A percentile compares a stretch with the other conserved stretches of the same genome.
These are phyloP conservation scores for Salix suchowensis DNA, from an alignment of 345 rosid genomes.

Conservation along the genomic window DNA sequence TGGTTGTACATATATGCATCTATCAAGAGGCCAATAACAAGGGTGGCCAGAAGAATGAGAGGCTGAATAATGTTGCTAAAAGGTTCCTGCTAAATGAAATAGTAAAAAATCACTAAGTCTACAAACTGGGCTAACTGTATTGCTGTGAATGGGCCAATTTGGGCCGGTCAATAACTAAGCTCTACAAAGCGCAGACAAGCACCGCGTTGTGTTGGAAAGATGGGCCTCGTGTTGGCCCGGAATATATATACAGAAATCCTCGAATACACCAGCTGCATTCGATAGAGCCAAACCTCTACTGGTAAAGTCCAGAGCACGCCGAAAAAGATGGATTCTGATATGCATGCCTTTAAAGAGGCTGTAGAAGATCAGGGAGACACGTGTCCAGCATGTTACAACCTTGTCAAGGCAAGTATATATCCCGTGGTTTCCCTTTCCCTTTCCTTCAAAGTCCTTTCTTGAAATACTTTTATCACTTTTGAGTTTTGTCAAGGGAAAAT, in stretches of 20 bases:
- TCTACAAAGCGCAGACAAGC: background rate
- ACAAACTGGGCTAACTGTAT: background rate
- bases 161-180: background rate
- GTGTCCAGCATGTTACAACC: background rate
- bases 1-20: conserved; percentile 1
- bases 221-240: background rate
- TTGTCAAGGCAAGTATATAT: background rate
- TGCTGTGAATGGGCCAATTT: background rate
- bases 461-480: background rate
- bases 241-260: background rate
- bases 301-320: background rate
- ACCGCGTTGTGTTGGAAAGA: no score
- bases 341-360: background rate
- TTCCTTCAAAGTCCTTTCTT: background rate
- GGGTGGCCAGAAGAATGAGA: background rate
- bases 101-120: background rate
- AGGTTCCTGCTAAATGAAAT: background rate
- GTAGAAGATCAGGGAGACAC: background rate
- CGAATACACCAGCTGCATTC: no score
- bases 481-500: background rate
- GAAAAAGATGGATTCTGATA: background rate
- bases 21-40: background rate
- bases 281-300: no score
- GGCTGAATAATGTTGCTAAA: background rate
- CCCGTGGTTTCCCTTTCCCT: background rate